A percentile compares a stretch with the other conserved stretches of the same genome.
phyloP scores from a whole-genome alignment of 176 grass and related monocot species.

The Poa annua region DNA sequence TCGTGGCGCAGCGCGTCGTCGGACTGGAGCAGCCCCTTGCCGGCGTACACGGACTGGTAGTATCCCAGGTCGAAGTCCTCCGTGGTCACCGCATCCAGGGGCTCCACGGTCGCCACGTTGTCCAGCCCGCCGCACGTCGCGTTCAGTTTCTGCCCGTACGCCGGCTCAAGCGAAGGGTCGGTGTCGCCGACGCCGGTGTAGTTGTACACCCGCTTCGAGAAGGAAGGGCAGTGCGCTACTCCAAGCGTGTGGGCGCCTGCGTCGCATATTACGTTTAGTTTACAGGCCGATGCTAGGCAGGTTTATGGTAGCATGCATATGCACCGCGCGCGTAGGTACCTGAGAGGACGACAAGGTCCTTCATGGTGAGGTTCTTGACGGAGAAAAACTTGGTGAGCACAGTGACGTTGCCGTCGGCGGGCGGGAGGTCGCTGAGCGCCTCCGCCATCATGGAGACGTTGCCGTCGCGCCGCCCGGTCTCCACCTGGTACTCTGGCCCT shows the following conservation, averaged over 20 bases:
- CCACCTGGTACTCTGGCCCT: constrained; percentile 49
- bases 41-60: constrained; percentile 42
- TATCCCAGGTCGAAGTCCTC: constrained; percentile 51
- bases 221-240: constrained; percentile 60
- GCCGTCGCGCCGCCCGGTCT: constrained; percentile 62
- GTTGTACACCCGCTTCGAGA: constrained; percentile 60
- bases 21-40: constrained; percentile 40
- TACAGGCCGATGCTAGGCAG: not conserved
- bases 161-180: constrained; percentile 53
- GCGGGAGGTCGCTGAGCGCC: constrained; percentile 42
- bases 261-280: not conserved
- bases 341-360: constrained; percentile 75
- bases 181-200: constrained; percentile 46
- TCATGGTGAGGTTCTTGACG: constrained; percentile 58
- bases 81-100: constrained; percentile 35
- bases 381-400: constrained; percentile 50
- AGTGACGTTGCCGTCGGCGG: constrained; percentile 54
- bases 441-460: constrained; percentile 51
- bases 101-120: constrained; percentile 22
- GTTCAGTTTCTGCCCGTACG: constrained; percentile 35
- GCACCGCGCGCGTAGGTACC: constrained; percentile 24
- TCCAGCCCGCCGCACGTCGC: constrained; percentile 25
- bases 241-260: constrained; percentile 67
- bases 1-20: constrained; percentile 59
- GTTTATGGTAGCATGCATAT: too few species aligned